These are phyloP conservation scores for Flaveria robusta DNA, from an alignment of 129 eudicot genomes.

Conservation along the genomic window DNA sequence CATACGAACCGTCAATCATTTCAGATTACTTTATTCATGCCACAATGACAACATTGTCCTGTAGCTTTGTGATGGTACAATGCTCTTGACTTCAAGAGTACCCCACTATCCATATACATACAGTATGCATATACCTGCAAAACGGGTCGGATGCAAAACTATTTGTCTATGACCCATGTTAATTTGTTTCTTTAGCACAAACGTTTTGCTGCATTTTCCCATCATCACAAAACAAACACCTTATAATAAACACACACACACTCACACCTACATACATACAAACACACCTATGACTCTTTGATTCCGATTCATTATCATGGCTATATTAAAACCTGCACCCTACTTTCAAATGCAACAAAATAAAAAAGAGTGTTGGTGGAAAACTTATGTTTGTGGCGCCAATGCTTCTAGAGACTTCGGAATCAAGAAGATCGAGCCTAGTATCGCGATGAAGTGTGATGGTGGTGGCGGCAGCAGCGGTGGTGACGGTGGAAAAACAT, in stretches of 20 bases:
- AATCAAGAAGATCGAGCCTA: slow-evolving; percentile 12
- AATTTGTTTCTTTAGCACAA: slow-evolving; percentile 8
- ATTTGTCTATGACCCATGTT: not conserved
- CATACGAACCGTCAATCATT: not conserved
- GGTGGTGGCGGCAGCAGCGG: not conserved
- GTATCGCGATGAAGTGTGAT: slow-evolving; percentile 17
- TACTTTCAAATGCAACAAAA: slow-evolving; percentile 11
- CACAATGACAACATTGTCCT: slow-evolving; percentile 8
- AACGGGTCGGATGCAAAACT: slow-evolving; percentile 14
- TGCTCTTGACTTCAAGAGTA: slow-evolving; percentile 7
- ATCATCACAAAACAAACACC: slow-evolving; percentile 17
- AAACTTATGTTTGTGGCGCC: not conserved
- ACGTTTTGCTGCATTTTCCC: slow-evolving; percentile 9
- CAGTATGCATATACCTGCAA: not conserved
- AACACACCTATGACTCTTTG: not conserved
- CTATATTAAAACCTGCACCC: not conserved
- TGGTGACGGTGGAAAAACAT: not conserved
- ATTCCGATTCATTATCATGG: slow-evolving; percentile 17
- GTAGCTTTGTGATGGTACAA: not conserved
- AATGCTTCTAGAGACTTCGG: not conserved
- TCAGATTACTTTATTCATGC: not conserved
- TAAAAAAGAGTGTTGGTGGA: not conserved
- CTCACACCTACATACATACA: not conserved
- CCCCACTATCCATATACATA: slow-evolving; percentile 23
- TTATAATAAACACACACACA: not conserved